Conservation (phyloP, 352 stramenopile genomes). For the Nothophytophthora sp. region DNA sequence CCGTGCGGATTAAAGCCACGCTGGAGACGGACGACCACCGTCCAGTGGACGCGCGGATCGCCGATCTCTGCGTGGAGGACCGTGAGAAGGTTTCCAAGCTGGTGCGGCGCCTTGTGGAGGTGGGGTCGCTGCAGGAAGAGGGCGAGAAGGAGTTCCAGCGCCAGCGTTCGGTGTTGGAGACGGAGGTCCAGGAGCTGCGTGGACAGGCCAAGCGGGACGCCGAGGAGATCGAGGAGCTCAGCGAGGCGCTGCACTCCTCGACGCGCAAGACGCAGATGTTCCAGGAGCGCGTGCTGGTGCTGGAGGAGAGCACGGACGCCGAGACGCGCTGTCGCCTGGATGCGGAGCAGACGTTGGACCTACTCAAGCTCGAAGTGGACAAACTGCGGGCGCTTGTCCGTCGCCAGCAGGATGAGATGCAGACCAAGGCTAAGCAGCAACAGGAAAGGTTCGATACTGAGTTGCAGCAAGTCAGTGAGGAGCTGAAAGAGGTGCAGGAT, state of each 20-base stretch:
- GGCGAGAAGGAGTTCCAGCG: conserved; percentile 48
- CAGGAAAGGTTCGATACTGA: conserved; percentile 33
- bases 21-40: conserved; percentile 32
- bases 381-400: conserved; percentile 62
- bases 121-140: conserved; percentile 58
- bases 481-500: conserved; percentile 55
- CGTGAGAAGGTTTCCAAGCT: conserved; percentile 82
- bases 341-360: conserved; percentile 65
- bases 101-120: conserved; percentile 72
- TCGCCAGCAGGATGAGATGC: conserved; percentile 52
- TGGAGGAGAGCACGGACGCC: conserved; percentile 61
- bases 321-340: conserved; percentile 56
- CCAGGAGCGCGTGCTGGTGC: conserved; percentile 53
- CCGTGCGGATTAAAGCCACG: conserved; percentile 55
- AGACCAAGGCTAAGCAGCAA: conserved; percentile 24
- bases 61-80: conserved; percentile 73
- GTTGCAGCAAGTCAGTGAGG: conserved; percentile 29
- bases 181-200: conserved; percentile 54
- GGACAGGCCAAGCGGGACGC: conserved; percentile 42
- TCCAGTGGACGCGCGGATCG: conserved; percentile 41
- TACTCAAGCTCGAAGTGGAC: conserved; percentile 69
- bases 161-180: conserved; percentile 37
- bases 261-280: conserved; percentile 27
- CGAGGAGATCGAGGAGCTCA: conserved; percentile 55
- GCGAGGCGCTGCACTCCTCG: conserved; percentile 42